These are phyloP conservation scores for Phellinidium pouzarii DNA, from an alignment of 1,284 basidiomycete species.

Conservation along the genomic window DNA sequence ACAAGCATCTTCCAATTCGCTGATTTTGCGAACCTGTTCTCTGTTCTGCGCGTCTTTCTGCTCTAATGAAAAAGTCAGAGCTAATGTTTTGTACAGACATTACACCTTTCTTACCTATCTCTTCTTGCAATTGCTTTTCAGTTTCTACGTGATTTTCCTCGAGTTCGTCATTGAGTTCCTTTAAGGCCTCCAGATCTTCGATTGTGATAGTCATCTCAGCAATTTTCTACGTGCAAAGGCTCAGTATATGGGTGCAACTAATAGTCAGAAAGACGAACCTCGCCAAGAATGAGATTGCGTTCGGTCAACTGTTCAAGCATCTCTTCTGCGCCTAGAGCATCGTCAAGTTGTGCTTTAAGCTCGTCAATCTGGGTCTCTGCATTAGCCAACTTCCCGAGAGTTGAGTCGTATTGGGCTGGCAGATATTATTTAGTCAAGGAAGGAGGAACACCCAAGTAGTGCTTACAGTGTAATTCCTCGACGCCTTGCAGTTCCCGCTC, in stretches of 20 bases:
- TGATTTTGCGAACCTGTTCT: slow-evolving; percentile 60
- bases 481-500: slow-evolving; percentile 76
- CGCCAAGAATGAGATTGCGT: slow-evolving; percentile 84
- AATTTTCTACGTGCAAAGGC: slow-evolving; percentile 60
- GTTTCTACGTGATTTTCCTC: slow-evolving; percentile 96
- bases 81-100: background rate
- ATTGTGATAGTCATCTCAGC: slow-evolving; percentile 94
- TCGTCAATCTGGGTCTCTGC: slow-evolving; percentile 91
- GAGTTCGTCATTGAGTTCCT: slow-evolving; percentile 94
- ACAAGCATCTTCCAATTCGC: slow-evolving; percentile 68
- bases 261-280: slow-evolving; percentile 42
- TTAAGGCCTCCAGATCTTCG: slow-evolving; percentile 92
- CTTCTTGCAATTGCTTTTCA: slow-evolving; percentile 87
- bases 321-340: slow-evolving; percentile 92
- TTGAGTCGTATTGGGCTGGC: slow-evolving; percentile 72
- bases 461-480: slow-evolving; percentile 65
- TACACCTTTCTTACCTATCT: slow-evolving; percentile 56
- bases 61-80: slow-evolving; percentile 40
- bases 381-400: slow-evolving; percentile 73
- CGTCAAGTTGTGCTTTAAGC: slow-evolving; percentile 91
- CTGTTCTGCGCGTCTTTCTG: slow-evolving; percentile 63
- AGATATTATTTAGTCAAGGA: slow-evolving; percentile 12
- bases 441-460: background rate
- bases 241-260: slow-evolving; percentile 3
- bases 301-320: slow-evolving; percentile 95